Base-by-base conservation (phyloP, 208 protist genomes). In the Lotmaria passim region DNA sequence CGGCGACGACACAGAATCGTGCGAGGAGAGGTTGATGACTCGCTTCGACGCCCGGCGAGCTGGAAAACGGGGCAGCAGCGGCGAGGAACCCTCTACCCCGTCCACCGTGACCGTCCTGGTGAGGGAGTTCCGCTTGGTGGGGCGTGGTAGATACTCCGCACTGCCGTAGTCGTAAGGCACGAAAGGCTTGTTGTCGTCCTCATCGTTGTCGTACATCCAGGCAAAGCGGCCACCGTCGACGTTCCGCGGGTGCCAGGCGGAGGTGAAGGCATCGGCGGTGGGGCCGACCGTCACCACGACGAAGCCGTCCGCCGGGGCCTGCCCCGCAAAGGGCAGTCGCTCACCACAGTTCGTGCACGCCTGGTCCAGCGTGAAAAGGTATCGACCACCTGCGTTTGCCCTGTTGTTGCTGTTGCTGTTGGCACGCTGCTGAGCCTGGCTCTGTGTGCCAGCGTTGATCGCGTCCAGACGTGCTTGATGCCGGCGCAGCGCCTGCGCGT, bases 331-430 rank as follows among this genome's bases (percentile, higher is more conserved):
- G 1, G 71, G 71, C 23, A 77, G 7, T 12, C 64, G 63, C 61
- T 73, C 57, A 0, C 68, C 68, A 10, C 48, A 48, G 55, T 15
- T 56, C 38, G 33, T 69, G 1, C 23, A 41, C 12, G 41, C 56
- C 8, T 53, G 57, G 48, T 77, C 71, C 1, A 77, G 36, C 2
- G 63, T 65, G 47, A 77, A 71, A 39, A 77, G 71, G 36, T 71
- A 63, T 1, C 56, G 62, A 15, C 56, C 68, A 43, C 26, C 64
- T 17, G n/a, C 12, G 50, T 24, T 51, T n/a, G 34, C 21, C 14
- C 31, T 38, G 51, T 24, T 14, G 8, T 14, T 39, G 41, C 5
- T 14, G 52, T 21, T 52, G 17, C 31, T 12, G 31, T n/a, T 48
- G 53, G 21, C 21, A n/a, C 31, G 6, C 1, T n/a, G 34, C 17